These are phyloP conservation scores for Yamagishiella unicocca DNA, from an alignment of 139 green algal genomes.

Conservation along the genomic window DNA sequence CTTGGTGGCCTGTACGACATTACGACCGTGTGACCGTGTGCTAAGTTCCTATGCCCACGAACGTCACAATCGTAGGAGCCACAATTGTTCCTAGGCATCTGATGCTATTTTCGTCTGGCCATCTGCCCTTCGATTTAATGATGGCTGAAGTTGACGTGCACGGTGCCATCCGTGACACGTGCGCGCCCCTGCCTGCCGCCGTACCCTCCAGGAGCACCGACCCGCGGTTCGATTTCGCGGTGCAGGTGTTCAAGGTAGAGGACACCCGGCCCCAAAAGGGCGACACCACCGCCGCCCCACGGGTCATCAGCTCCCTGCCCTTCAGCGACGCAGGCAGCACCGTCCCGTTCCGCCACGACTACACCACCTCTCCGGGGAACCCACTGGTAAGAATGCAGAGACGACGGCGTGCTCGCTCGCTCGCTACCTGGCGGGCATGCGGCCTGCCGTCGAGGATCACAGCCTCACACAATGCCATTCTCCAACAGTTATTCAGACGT, in stretches of 20 bases:
- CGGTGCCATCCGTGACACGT: not conserved
- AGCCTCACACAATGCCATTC: too few relatives aligned
- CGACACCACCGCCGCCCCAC: conserved; percentile 43
- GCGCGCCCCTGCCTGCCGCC: not conserved
- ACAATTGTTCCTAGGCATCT: too few relatives aligned
- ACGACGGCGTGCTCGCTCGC: too few relatives aligned
- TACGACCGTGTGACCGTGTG: too few relatives aligned
- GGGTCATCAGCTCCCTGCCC: conserved; percentile 53
- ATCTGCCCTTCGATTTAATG: too few relatives aligned
- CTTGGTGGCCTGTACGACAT: too few relatives aligned
- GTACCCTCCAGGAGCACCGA: conserved; percentile 21
- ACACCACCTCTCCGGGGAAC: conserved; percentile 23
- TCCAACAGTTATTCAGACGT: too few relatives aligned
- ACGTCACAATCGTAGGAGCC: too few relatives aligned
- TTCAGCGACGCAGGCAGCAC: conserved; percentile 56
- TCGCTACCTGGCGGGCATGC: too few relatives aligned
- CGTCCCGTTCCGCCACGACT: conserved; percentile 50
- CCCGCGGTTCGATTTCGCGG: conserved; percentile 34
- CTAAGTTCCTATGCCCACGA: too few relatives aligned
- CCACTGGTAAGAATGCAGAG: conserved; percentile 33
- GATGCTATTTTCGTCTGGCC: too few relatives aligned
- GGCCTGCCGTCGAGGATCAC: too few relatives aligned
- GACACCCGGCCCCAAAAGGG: conserved; percentile 11
- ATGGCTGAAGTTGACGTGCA: not conserved
- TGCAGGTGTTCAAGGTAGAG: conserved; percentile 15